Base-by-base conservation (phyloP, 441 rosid species). In the Corymbia citriodora region DNA sequence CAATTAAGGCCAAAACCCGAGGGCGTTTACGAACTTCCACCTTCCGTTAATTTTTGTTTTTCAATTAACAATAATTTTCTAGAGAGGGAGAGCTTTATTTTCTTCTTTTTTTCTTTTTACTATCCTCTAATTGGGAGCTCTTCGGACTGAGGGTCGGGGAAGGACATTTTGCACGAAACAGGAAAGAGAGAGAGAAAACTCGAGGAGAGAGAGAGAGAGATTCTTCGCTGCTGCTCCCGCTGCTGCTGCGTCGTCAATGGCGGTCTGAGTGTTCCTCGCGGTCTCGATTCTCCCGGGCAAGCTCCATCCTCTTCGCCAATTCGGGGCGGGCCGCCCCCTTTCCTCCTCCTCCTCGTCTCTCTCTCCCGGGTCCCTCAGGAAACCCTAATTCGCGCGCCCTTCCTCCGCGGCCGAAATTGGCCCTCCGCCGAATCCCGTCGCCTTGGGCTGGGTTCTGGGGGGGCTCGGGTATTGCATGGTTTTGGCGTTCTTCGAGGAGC, bases 321-420 rank as follows among this genome's bases (percentile, higher is more conserved):
- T 14, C 85, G n/a, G 53, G 14, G 18, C 52, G 79, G 23, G 33
- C 33, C 36, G 72, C 72, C 91, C 92, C 70, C 57, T 55, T 87
- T 89, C 48, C 31, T 90, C 61, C 55, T 90, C 59, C 87, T 65
- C 92, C 89, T 81, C 88, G 87, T 57, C 85, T 90, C 88, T 88
- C 92, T 91, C 90, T 55, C 74, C 88, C 70, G 49, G 88, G 88
- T 89, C 90, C 88, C 82, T 87, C 53, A 15, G 85, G 91, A 95
- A 97, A 92, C 98, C 98, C 97, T 96, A 98, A 94, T 94, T 97
- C 89, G n/a, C 52, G 89, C 87, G 86, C 23, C 33, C 65, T 27
- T 6, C 15, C 27, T 2, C 31, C 18, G 31, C 8, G 86, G 82
- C 88, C 86, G 74, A 36, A 55, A 87, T 88, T 89, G 59, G 48